Evolutionary conservation across 257 asterid genomes (phyloP), one percentile per base, ranked within the genome.

Genomic region (Solanum pimpinellifolium): DNA sequence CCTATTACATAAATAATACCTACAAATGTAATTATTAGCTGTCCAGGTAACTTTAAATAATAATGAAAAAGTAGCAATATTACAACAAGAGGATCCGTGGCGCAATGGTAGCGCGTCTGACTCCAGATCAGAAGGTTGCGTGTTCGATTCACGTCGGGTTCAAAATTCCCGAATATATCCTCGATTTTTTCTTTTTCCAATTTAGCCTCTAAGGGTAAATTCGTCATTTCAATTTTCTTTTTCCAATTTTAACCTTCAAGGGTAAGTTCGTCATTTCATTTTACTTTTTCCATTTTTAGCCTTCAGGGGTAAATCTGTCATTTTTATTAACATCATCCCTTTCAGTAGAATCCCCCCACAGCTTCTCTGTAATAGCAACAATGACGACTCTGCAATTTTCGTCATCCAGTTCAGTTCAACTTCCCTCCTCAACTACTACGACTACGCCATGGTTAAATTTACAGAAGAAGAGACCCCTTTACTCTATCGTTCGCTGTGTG

Each of bases 121-220:
- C 98, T 94, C 98, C 98, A 95, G 98, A 94, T 94, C 96, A 94
- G 98, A 94, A 92, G 98, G 98, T 95, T 95, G 98, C 97, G 95
- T 93, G 98, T 96, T 96, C 75, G 41, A 68, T 68, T 68, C 39
- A 68, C 75, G 23, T 68, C 75, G 23, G 75, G 23, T 68, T 68
- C 75, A 68, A 68, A 13, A 0, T 2, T 4, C 41, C 75, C 39
- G 56, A 44, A 44, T 5, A 44, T 11, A 47, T 14, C 56, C 56
- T 47, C 20, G 5, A 35, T 6, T 35, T 37, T 31, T 31, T 31
- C 52, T 46, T 12, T 46, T 46, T 4, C 16, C 52, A 46, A 46
- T 46, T 46, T 31, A 31, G 33, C 33, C 33, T 31, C 3, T 13
- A 44, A 44, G 49, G 49, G 65, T 20, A 56, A 56, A 56, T 56